Percentiles rank a stretch among this genome's conserved stretches.
Conservation (phyloP, 495 filamentous ascomycete species). For the Penicillium psychrofluorescens region DNA sequence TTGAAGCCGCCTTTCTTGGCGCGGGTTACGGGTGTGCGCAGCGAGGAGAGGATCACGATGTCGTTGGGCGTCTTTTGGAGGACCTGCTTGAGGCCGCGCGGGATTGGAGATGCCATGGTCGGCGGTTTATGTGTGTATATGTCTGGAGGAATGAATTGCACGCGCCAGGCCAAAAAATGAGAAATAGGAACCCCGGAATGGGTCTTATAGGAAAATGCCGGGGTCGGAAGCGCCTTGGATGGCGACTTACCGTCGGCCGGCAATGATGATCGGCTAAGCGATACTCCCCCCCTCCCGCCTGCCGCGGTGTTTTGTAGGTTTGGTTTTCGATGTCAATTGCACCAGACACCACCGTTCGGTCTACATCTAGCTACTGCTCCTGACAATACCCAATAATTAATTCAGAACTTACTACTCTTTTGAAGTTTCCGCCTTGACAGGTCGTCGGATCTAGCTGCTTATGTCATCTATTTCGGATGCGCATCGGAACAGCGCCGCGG, state of each 20-base stretch:
- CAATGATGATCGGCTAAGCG: conserved; percentile 40
- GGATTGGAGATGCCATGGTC: conserved; percentile 48
- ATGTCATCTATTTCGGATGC: no score
- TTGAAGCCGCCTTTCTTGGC: conserved; percentile 77
- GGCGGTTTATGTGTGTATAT: background rate
- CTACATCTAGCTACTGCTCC: no score
- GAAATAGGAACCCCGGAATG: conserved; percentile 3
- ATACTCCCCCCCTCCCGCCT: conserved; percentile 19
- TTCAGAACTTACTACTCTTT: no score
- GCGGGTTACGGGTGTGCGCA: conserved; percentile 79
- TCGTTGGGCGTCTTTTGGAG: conserved; percentile 75
- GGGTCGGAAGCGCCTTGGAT: conserved; percentile 19
- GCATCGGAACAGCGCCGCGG: no score
- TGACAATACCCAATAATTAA: no score
- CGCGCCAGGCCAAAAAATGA: background rate
- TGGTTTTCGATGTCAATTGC: no score
- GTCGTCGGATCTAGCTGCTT: no score
- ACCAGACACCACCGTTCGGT: no score
- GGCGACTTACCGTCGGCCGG: conserved; percentile 9
- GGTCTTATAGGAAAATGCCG: conserved; percentile 20
- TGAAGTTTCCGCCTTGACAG: no score
- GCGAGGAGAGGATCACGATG: conserved; percentile 79
- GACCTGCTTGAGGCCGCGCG: conserved; percentile 65
- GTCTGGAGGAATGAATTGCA: background rate
- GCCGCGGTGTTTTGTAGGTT: background rate